Base-by-base conservation (phyloP, 1,284 basidiomycete species). In the Hymenochaete sp. region DNA sequence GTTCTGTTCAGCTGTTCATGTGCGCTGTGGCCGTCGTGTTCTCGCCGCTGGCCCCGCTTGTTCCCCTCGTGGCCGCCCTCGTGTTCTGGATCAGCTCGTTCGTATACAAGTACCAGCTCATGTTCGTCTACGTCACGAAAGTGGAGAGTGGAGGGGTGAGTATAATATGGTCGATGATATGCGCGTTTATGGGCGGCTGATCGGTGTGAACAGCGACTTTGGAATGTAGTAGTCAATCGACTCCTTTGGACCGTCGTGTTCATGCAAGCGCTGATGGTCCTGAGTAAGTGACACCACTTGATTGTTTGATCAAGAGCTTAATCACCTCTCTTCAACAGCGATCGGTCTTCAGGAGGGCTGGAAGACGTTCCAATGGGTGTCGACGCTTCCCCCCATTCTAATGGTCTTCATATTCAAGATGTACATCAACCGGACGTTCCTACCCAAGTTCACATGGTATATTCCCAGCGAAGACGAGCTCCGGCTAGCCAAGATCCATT, bases 71-170 rank as follows among this genome's bases (percentile, higher is more conserved):
- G 19, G 85, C 77, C 6, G 77, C 80, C 3, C 59, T 84, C 31
- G 87, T 93, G 4, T 89, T 96, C 63, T 93, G 88, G 86, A 70
- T 84, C 53, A 75, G 74, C 53, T 82, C 78, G 0, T 77, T 77
- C 71, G 82, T 88, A 45, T 88, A 91, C 74, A 93, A 88, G 68
- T 93, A 89, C 56, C 90, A 95, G 67, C 70, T 95, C 38, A 91
- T 96, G 78, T 96, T 93, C 60, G 90, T 95, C 44, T 92, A 77
- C 60, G 68, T 90, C 41, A 82, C 91, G 2, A 81, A 80, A 54
- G 85, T 91, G 14, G 93, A 97, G 64, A 89, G 82, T 48, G 93
- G 93, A 48, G 93, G 93, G 22, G 84, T 88, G 61, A 54, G 83
- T 73, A 22, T 35, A 35, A 6, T 35, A 10, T 31, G 14, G 28